Evolutionary conservation across 345 rosid genomes (phyloP).

Genomic region (Ceriops zippeliana): DNA sequence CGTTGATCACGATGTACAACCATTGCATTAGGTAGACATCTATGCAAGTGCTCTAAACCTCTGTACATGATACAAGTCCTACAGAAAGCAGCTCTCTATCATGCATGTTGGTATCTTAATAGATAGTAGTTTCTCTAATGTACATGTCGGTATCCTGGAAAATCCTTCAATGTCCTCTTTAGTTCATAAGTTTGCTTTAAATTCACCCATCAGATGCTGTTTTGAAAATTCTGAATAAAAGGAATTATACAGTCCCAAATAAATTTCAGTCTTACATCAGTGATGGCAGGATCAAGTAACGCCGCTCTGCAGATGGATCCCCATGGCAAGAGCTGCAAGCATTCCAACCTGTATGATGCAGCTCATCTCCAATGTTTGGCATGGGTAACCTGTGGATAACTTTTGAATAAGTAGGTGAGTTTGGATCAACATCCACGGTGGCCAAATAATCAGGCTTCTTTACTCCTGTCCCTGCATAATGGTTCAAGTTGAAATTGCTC

Average conservation of each 20-base stretch:
- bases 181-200: background rate
- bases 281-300: constrained; percentile 72
- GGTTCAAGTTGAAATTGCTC: background rate
- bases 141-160: no score
- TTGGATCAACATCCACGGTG: constrained; percentile 80
- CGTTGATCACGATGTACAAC: no score
- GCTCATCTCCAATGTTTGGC: constrained; percentile 78
- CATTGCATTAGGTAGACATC: no score
- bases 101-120: no score
- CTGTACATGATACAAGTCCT: no score
- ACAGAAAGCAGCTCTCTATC: no score
- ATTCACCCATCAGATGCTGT: background rate
- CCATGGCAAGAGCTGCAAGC: constrained; percentile 93
- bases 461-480: constrained; percentile 61
- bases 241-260: background rate
- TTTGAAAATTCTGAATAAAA: background rate
- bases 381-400: constrained; percentile 75
- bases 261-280: constrained; percentile 48
- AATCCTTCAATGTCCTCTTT: no score
- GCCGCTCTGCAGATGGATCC: constrained; percentile 65
- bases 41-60: no score
- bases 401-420: constrained; percentile 60
- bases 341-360: constrained; percentile 96
- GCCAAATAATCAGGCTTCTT: constrained; percentile 81
- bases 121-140: no score